Conservation (phyloP, 164 flowering plant species). For the Sedum album region DNA sequence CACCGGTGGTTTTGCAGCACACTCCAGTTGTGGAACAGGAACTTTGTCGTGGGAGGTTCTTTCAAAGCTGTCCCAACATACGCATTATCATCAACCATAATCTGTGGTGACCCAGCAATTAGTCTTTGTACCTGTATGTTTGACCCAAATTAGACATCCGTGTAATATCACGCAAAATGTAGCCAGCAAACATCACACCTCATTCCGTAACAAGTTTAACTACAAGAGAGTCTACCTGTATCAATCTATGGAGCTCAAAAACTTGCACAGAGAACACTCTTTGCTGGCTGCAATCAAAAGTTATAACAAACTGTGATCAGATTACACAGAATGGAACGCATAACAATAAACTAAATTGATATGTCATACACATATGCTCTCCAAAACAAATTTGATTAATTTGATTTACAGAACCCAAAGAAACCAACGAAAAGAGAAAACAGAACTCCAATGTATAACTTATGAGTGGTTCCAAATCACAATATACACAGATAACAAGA, state of each 20-base stretch:
- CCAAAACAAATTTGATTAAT: background rate
- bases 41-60: conserved; percentile 29
- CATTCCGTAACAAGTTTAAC: background rate
- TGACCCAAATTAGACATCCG: background rate
- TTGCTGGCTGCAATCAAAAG: conserved; percentile 65
- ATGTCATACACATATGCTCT: background rate
- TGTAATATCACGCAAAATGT: background rate
- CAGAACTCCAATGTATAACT: conserved; percentile 3
- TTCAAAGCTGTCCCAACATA: conserved; percentile 30
- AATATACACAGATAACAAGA: background rate
- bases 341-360: background rate
- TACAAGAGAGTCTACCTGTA: conserved; percentile 43
- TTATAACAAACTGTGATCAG: conserved; percentile 15
- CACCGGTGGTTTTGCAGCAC: conserved; percentile 24
- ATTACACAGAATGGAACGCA: conserved; percentile 1
- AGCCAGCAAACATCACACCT: background rate
- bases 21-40: conserved; percentile 23
- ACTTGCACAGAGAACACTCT: conserved; percentile 85
- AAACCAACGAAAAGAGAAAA: background rate
- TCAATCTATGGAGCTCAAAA: conserved; percentile 89
- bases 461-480: background rate
- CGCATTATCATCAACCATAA: conserved; percentile 39
- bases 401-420: background rate
- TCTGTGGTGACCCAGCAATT: conserved; percentile 64
- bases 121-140: conserved; percentile 58